phyloP scores from a whole-genome alignment of 2,329 filamentous ascomycete species.

The Apiospora koreana region DNA sequence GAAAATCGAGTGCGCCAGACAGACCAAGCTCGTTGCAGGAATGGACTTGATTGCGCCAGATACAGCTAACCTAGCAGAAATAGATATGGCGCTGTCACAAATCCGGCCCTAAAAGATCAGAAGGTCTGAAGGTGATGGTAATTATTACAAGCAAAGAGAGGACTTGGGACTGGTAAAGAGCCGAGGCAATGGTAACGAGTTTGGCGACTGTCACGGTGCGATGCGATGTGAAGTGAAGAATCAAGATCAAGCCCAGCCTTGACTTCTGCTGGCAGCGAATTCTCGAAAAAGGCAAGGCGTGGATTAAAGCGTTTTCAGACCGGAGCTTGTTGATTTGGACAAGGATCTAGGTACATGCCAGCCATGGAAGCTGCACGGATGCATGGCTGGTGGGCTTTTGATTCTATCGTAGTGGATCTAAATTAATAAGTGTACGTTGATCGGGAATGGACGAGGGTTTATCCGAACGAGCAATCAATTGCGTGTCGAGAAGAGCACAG shows the following conservation, averaged over 20 bases:
- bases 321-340: background rate
- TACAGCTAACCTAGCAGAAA: background rate
- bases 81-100: background rate
- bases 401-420: background rate
- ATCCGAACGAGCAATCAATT: background rate
- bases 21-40: background rate
- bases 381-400: background rate
- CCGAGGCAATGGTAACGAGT: background rate
- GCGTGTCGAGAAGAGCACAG: no score
- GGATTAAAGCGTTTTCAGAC: slow-evolving; percentile 9
- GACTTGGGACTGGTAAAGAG: background rate
- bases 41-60: background rate
- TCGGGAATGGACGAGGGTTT: background rate
- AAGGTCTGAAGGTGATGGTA: background rate
- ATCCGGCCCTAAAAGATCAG: background rate
- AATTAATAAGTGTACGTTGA: background rate
- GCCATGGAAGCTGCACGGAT: background rate
- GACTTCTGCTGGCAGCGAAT: background rate
- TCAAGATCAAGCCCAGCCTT: slow-evolving; percentile 4
- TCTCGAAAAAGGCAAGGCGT: slow-evolving; percentile 5
- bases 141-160: slow-evolving; percentile 6
- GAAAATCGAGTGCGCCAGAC: background rate
- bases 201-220: background rate
- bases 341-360: slow-evolving; percentile 9
- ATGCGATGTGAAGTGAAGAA: background rate